Conservation (phyloP, 345 rosid genomes). For the Hibiscus trionum region DNA sequence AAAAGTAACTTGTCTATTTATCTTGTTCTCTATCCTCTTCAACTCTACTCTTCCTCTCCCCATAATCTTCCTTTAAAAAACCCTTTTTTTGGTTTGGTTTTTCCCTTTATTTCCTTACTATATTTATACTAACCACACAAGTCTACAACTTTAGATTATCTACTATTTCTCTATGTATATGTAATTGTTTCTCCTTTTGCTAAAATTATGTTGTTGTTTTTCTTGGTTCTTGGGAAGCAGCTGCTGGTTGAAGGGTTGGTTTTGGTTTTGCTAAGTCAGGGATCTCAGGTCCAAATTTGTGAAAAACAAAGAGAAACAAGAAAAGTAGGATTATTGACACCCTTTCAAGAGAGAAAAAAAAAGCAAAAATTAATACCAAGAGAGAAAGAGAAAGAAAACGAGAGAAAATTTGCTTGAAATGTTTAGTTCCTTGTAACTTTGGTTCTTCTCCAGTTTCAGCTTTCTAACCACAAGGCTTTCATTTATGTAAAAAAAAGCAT, state of each 20-base stretch:
- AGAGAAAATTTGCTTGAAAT: conserved; percentile 17
- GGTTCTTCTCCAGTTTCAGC: conserved; percentile 15
- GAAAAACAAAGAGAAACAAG: conserved; percentile 20
- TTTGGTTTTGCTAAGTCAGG: conserved; percentile 21
- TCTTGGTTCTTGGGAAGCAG: conserved; percentile 14
- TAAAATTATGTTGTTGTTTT: neutral
- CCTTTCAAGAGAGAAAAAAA: conserved; percentile 21
- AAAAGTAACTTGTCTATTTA: conserved; percentile 98
- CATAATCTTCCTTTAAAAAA: conserved; percentile 26
- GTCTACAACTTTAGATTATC: neutral
- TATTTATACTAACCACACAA: conserved; percentile 5
- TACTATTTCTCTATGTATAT: conserved; percentile 14
- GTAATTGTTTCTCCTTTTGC: conserved; percentile 13
- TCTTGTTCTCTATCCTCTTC: conserved; percentile 99
- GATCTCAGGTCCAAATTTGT: conserved; percentile 23
- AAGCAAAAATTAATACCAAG: neutral
- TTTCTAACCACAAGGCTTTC: conserved; percentile 5
- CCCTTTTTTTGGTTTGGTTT: neutral
- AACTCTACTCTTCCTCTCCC: conserved; percentile 98
- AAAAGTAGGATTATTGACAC: conserved; percentile 24
- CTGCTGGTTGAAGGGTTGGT: conserved; percentile 8
- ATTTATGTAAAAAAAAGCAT: neutral
- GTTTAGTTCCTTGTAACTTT: neutral
- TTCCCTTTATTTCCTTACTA: conserved; percentile 10
- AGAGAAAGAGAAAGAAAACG: conserved; percentile 18